phyloP scores from a whole-genome alignment of 352 stramenopile genomes.

The Phytophthora hibernalis region DNA sequence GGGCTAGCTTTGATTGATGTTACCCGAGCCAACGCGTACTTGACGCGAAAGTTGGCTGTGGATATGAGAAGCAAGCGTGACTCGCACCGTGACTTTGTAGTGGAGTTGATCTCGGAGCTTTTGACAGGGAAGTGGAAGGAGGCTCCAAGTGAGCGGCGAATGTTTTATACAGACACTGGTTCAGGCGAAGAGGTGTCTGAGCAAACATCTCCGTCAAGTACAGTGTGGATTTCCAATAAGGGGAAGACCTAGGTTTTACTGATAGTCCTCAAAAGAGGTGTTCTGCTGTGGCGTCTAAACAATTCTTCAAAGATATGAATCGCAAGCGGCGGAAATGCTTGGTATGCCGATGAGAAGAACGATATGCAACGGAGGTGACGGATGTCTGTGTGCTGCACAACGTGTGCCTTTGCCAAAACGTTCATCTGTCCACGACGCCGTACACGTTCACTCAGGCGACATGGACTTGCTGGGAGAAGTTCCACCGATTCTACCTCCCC shows the following conservation, averaged over 20 bases:
- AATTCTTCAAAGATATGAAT: conserved; percentile 1
- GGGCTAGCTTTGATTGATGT: conserved; percentile 34
- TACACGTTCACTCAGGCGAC: background rate
- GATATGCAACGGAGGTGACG: conserved; percentile 17
- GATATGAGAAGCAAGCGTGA: background rate
- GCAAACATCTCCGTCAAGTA: background rate
- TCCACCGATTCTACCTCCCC: too few species aligned
- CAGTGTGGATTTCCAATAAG: background rate
- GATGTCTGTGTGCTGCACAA: conserved; percentile 19
- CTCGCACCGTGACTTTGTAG: conserved; percentile 3
- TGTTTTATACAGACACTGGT: conserved; percentile 1
- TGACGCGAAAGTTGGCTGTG: conserved; percentile 10
- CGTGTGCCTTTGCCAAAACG: conserved; percentile 15
- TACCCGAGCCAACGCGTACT: conserved; percentile 29
- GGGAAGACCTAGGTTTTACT: too few species aligned
- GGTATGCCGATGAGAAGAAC: conserved; percentile 21
- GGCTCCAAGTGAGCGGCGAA: conserved; percentile 1
- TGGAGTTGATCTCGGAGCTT: conserved; percentile 6
- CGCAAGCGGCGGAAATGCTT: conserved; percentile 9
- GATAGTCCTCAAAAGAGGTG: conserved; percentile 7
- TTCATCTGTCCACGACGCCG: background rate
- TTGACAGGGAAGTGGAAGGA: conserved; percentile 3
- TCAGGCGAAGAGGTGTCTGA: background rate
- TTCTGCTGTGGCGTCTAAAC: conserved; percentile 7
- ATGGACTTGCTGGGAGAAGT: background rate